A percentile compares a stretch with the other conserved stretches of the same genome.
These are phyloP conservation scores for Ogataea chonburiensis DNA, from an alignment of 805 yeast species.

Conservation along the genomic window DNA sequence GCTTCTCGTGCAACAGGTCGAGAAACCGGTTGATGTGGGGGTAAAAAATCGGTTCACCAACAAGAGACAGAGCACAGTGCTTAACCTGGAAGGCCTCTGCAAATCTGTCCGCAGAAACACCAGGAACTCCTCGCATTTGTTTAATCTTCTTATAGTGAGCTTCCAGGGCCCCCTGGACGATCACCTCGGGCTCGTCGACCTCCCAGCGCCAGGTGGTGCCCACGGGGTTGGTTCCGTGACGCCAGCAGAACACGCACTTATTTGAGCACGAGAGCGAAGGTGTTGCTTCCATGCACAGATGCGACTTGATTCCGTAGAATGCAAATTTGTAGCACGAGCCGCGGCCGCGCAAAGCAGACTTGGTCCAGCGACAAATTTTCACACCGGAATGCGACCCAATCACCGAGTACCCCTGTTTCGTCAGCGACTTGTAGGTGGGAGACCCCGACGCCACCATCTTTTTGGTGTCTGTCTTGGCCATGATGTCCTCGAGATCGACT, in stretches of 20 bases:
- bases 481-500: constrained; percentile 90
- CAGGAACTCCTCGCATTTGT: constrained; percentile 95
- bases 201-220: constrained; percentile 98
- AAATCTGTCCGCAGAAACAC: constrained; percentile 84
- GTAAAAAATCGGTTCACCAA: constrained; percentile 93
- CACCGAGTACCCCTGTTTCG: constrained; percentile 90
- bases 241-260: constrained; percentile 96
- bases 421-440: constrained; percentile 82
- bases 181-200: constrained; percentile 83
- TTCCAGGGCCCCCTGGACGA: constrained; percentile 77
- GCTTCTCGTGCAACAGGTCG: constrained; percentile 72
- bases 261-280: constrained; percentile 93
- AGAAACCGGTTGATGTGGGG: constrained; percentile 88
- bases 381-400: constrained; percentile 96
- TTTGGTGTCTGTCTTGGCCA: constrained; percentile 57
- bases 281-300: constrained; percentile 93
- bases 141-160: constrained; percentile 92
- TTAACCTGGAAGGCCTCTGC: constrained; percentile 86
- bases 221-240: constrained; percentile 96
- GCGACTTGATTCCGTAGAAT: constrained; percentile 85
- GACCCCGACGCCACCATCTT: constrained; percentile 89
- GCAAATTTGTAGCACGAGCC: constrained; percentile 95
- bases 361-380: constrained; percentile 94
- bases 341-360: constrained; percentile 88
- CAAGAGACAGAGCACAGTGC: constrained; percentile 90